Percentiles rank a stretch among this genome's conserved stretches.
These are phyloP conservation scores for Penicillium thymicola DNA, from an alignment of 2,329 filamentous ascomycete genomes.

Conservation along the genomic window DNA sequence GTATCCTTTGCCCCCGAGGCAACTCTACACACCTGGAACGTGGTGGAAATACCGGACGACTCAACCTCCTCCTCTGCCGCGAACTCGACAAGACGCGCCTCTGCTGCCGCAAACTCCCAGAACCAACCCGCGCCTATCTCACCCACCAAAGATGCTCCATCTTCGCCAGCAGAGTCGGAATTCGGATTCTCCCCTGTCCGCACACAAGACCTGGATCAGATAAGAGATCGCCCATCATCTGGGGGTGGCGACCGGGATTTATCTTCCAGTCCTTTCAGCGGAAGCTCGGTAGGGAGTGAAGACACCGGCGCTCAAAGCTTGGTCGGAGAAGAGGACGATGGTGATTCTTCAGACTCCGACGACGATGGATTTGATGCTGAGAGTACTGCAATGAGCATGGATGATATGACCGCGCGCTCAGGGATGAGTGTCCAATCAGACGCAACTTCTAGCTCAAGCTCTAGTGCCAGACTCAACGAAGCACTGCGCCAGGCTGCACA, in stretches of 20 bases:
- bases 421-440: slow-evolving; percentile 59
- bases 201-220: slow-evolving; percentile 63
- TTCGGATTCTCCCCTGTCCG: slow-evolving; percentile 60
- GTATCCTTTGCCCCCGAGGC: slow-evolving; percentile 98
- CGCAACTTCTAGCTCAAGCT: slow-evolving; percentile 55
- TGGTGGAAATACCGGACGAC: slow-evolving; percentile 83
- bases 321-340: slow-evolving; percentile 42
- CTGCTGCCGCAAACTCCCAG: slow-evolving; percentile 50
- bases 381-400: slow-evolving; percentile 77
- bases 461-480: slow-evolving; percentile 72
- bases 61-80: slow-evolving; percentile 73
- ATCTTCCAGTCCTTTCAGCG: slow-evolving; percentile 76
- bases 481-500: slow-evolving; percentile 71
- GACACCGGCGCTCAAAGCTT: slow-evolving; percentile 40
- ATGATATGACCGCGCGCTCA: slow-evolving; percentile 70
- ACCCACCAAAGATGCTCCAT: slow-evolving; percentile 57
- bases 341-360: slow-evolving; percentile 48
- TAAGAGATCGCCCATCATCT: slow-evolving; percentile 39
- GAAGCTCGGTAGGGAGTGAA: slow-evolving; percentile 49
- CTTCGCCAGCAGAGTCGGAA: slow-evolving; percentile 60
- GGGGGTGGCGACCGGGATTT: slow-evolving; percentile 54
- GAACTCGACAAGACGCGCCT: slow-evolving; percentile 71
- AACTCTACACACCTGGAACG: slow-evolving; percentile 95
- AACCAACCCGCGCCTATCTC: slow-evolving; percentile 32
- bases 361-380: slow-evolving; percentile 56